Percentiles rank a stretch among this genome's conserved stretches.
These are phyloP conservation scores for Lipomyces lipofer DNA, from an alignment of 805 yeast species.

Conservation along the genomic window DNA sequence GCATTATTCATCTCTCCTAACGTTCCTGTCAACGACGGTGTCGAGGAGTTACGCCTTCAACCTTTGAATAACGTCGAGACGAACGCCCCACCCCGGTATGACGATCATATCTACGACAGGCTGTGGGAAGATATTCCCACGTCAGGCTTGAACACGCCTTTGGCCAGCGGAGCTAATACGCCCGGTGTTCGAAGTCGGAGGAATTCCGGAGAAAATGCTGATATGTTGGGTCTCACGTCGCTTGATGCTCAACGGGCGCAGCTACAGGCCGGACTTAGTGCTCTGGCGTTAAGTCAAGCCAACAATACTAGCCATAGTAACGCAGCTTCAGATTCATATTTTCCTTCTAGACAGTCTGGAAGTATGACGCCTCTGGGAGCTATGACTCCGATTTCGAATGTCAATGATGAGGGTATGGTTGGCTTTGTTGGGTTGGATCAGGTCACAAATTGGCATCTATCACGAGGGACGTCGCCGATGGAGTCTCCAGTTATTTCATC, in stretches of 20 bases:
- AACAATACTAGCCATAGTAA: slow-evolving; percentile 1
- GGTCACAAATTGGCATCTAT: slow-evolving; percentile 53
- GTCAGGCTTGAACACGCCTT: slow-evolving; percentile 42
- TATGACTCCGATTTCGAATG: slow-evolving; percentile 26
- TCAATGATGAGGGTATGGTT: slow-evolving; percentile 28
- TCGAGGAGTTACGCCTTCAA: slow-evolving; percentile 28
- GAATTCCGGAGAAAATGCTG: slow-evolving; percentile 37
- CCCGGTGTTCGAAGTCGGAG: slow-evolving; percentile 43
- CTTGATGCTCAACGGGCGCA: slow-evolving; percentile 42
- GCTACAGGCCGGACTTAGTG: slow-evolving; percentile 43
- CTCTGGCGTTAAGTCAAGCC: slow-evolving; percentile 37
- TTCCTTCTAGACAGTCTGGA: slow-evolving; percentile 27
- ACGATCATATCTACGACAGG: slow-evolving; percentile 75
- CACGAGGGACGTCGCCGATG: slow-evolving; percentile 33
- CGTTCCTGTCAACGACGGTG: slow-evolving; percentile 61
- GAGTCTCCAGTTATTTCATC: slow-evolving; percentile 29
- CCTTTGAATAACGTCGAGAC: slow-evolving; percentile 26
- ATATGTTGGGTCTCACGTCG: slow-evolving; percentile 34
- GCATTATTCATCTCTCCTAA: slow-evolving; percentile 77
- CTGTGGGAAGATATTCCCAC: slow-evolving; percentile 64
- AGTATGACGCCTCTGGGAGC: slow-evolving; percentile 23
- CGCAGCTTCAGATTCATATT: slow-evolving; percentile 21
- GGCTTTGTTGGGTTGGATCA: slow-evolving; percentile 43
- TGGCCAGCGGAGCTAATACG: slow-evolving; percentile 43
- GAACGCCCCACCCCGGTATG: slow-evolving; percentile 82